phyloP scores from a whole-genome alignment of 2,329 filamentous ascomycete species.

The Penicillium sp. region DNA sequence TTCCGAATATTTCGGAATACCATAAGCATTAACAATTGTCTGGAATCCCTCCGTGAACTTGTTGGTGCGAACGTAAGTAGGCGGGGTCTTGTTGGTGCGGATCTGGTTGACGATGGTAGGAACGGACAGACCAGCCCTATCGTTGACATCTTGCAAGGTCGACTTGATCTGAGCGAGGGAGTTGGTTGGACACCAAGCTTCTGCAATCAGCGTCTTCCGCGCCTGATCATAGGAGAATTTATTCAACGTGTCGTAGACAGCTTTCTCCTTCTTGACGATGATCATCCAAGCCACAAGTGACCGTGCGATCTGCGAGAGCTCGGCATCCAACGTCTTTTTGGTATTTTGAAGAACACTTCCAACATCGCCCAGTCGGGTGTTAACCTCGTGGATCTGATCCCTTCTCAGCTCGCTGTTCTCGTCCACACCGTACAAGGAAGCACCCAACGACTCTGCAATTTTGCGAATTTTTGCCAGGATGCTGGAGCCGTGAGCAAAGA shows the following conservation, averaged over 20 bases:
- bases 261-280: slow-evolving; percentile 96
- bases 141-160: slow-evolving; percentile 94
- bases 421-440: slow-evolving; percentile 93
- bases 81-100: slow-evolving; percentile 92
- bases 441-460: slow-evolving; percentile 96
- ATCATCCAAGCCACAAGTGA: slow-evolving; percentile 97
- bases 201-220: slow-evolving; percentile 92
- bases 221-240: slow-evolving; percentile 95
- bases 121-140: slow-evolving; percentile 91
- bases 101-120: slow-evolving; percentile 99
- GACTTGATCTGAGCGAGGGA: slow-evolving; percentile 86
- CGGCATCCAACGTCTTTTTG: slow-evolving; percentile 87
- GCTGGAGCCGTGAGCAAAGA: slow-evolving; percentile 97
- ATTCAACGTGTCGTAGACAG: slow-evolving; percentile 92
- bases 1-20: slow-evolving; percentile 94
- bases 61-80: slow-evolving; percentile 97
- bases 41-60: slow-evolving; percentile 98
- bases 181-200: slow-evolving; percentile 95
- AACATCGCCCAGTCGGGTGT: slow-evolving; percentile 86
- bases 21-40: slow-evolving; percentile 98
- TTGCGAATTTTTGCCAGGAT: slow-evolving; percentile 98
- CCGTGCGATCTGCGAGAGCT: slow-evolving; percentile 89
- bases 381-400: slow-evolving; percentile 97
- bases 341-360: slow-evolving; percentile 93
- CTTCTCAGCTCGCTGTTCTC: slow-evolving; percentile 94